Evolutionary conservation across 2,329 filamentous ascomycete species (phyloP).

Genomic region (Fusarium liriodendri): DNA sequence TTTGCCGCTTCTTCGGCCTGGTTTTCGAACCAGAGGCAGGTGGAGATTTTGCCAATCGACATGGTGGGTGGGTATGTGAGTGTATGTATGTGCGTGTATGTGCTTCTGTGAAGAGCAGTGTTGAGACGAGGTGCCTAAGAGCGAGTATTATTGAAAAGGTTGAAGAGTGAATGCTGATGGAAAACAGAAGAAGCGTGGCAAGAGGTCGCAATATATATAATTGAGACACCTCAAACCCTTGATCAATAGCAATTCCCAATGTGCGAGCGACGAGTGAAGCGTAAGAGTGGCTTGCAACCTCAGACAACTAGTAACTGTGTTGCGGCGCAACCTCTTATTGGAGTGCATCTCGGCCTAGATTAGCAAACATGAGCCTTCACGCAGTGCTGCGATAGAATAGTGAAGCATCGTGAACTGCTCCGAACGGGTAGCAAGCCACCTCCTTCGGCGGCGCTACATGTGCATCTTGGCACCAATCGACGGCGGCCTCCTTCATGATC

Average conservation of each 20-base stretch:
- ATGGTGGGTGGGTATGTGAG: slow-evolving; percentile 6
- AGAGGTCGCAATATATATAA: not conserved
- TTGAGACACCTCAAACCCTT: not conserved
- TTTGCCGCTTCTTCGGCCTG: slow-evolving; percentile 56
- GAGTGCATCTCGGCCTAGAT: not conserved
- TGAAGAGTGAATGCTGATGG: not conserved
- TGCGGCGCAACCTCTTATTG: not conserved
- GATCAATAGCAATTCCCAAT: not conserved
- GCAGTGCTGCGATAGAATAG: not conserved
- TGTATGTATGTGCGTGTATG: not conserved
- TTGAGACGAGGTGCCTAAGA: not conserved
- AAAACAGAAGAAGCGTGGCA: not conserved
- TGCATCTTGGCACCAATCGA: slow-evolving; percentile 12
- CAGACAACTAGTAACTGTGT: slow-evolving; percentile 6
- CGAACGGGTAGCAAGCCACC: slow-evolving; percentile 22
- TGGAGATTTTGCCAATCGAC: slow-evolving; percentile 42
- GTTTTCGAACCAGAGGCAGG: slow-evolving; percentile 56
- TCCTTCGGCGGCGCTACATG: slow-evolving; percentile 9
- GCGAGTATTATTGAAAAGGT: not conserved
- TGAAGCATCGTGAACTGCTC: slow-evolving; percentile 22
- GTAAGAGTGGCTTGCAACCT: slow-evolving; percentile 10
- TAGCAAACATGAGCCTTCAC: slow-evolving; percentile 12
- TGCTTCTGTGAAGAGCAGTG: not conserved
- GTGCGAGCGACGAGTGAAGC: not conserved
- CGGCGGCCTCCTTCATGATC: not conserved